These are phyloP conservation scores for Geranium incanum DNA, from an alignment of 441 rosid genomes.

Conservation along the genomic window DNA sequence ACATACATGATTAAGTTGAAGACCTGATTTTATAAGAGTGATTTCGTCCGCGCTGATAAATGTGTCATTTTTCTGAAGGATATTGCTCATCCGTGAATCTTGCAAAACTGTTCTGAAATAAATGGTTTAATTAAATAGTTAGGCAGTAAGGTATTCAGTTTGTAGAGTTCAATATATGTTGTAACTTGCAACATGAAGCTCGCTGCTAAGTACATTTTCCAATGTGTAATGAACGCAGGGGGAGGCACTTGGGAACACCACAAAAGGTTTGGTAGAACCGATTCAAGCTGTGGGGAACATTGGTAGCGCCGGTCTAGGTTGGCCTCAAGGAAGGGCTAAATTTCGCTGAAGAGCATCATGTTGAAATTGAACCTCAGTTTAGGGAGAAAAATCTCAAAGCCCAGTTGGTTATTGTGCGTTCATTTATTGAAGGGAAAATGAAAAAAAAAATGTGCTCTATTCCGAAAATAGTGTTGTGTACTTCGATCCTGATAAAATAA, in stretches of 20 bases:
- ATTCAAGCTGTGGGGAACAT: slow-evolving; percentile 58
- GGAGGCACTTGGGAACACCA: slow-evolving; percentile 58
- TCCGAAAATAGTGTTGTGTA: too few relatives aligned
- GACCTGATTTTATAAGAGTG: neutral
- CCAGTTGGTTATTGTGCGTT: neutral
- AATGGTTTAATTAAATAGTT: neutral
- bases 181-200: neutral
- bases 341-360: slow-evolving; percentile 1
- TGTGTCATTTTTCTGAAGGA: neutral
- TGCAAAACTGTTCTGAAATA: neutral
- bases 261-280: slow-evolving; percentile 65
- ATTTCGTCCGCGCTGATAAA: neutral
- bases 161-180: neutral
- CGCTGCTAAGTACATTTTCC: neutral
- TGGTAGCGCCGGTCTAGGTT: slow-evolving; percentile 79
- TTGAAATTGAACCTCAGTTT: neutral
- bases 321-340: slow-evolving; percentile 42
- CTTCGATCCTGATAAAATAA: too few relatives aligned
- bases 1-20: neutral
- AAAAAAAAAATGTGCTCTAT: too few relatives aligned
- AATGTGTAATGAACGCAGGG: slow-evolving; percentile 43
- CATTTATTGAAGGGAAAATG: too few relatives aligned
- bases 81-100: neutral
- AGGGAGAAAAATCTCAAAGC: neutral
- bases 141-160: neutral